Base-by-base conservation (phyloP, 352 stramenopile species). In the Phytophthora hybrid region DNA sequence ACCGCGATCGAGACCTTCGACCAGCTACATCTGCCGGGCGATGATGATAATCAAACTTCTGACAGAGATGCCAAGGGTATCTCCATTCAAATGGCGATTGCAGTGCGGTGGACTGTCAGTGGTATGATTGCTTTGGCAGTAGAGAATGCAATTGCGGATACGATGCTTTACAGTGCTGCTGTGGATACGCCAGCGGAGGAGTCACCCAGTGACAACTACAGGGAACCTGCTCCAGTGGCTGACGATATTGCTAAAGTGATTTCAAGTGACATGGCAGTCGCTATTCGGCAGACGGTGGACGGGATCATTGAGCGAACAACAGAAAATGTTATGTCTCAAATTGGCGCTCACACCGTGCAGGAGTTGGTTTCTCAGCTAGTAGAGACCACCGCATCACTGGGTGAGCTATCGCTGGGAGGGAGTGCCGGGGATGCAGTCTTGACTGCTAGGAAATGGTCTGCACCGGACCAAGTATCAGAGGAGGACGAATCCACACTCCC, bases 61-160 rank as follows among this genome's bases (percentile, higher is more conserved):
- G 62, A 74, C 18, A 49, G 26, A 59, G 59, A 51, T 5, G 19
- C 21, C 5, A 68, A 49, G 4, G 67, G 62, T 3, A 53, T 83
- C 6, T 76, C 73, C 26, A 77, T 89, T 58, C 71, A 78, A 64
- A 87, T 82, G 78, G 77, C 73, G n/a, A 82, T 87, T 57, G 79
- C 82, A 19, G 80, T 87, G 47, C 71, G 77, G 46, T 79, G 67
- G 59, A 77, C 77, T 11, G 76, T 89, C 13, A 77, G 78, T 37
- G 78, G 72, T 2, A 77, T 89, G 49, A 76, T 89, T 47, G 72
- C 74, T n/a, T 49, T 87, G 8, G 77, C 75, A 31, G 71, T 84
- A 18, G 74, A 84, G 34, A 79, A 81, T 31, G 63, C 74, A 13
- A 60, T 83, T n/a, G 23, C 59, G 26, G 61, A 64, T 19, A 66